phyloP scores from a whole-genome alignment of 495 filamentous ascomycete species.

The Penicillium nucicola region DNA sequence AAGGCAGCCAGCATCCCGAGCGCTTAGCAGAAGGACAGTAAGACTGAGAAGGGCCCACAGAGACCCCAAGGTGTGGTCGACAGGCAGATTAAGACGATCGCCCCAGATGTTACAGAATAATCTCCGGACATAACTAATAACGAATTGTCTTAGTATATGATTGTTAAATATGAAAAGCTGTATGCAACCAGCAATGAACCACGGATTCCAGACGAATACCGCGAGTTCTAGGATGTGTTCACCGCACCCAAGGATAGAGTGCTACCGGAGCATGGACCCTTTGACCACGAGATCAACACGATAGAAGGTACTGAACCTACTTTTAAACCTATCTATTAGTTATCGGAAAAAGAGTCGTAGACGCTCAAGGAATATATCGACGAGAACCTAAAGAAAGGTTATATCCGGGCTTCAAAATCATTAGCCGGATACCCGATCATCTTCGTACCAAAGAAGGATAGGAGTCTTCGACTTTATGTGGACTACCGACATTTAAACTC shows the following conservation, averaged over 20 bases:
- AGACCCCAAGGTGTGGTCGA: background rate
- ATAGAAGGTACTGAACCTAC: slow-evolving; percentile 4
- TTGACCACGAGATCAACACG: too few relatives aligned
- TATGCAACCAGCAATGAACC: background rate
- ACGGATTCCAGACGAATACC: slow-evolving; percentile 5
- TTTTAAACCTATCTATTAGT: slow-evolving; percentile 8
- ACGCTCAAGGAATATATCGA: slow-evolving; percentile 17
- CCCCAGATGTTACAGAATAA: background rate
- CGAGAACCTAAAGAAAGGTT: slow-evolving; percentile 10
- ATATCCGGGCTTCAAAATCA: slow-evolving; percentile 12
- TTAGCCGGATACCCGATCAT: slow-evolving; percentile 9
- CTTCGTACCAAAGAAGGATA: slow-evolving; percentile 28
- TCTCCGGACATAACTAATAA: background rate
- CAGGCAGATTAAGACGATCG: background rate
- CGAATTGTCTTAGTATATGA: background rate
- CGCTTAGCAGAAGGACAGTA: too few relatives aligned
- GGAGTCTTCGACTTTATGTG: slow-evolving; percentile 16
- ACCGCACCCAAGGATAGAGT: background rate
- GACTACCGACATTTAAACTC: slow-evolving; percentile 24
- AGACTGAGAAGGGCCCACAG: too few relatives aligned
- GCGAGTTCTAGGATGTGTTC: slow-evolving; percentile 1
- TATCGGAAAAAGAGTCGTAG: slow-evolving; percentile 8
- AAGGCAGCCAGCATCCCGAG: background rate
- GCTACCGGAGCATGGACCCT: background rate
- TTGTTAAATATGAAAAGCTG: background rate